Base-by-base conservation (phyloP, 163 green algal genomes). In the Prototheca cutis region DNA sequence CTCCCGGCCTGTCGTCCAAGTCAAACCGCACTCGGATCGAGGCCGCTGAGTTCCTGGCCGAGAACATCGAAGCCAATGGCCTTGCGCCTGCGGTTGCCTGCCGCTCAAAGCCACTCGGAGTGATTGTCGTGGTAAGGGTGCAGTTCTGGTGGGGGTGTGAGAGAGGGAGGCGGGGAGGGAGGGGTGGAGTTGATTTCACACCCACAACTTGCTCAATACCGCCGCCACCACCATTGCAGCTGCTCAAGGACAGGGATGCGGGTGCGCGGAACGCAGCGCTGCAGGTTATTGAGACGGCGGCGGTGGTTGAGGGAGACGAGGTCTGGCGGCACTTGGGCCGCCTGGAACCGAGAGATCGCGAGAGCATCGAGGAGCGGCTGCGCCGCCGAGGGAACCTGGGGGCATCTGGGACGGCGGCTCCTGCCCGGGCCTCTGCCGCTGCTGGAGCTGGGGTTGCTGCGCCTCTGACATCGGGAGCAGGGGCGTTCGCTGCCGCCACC, bases 331-430 rank as follows among this genome's bases (percentile, higher is more conserved):
- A 75, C 28, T 45, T 97, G 25, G 87, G 79, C 64, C 83, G 59
- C 76, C 89, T 74, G 88, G 27, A n/a, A n/a, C n/a, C n/a, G n/a
- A n/a, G n/a, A n/a, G n/a, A n/a, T n/a, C n/a, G n/a, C n/a, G n/a
- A n/a, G n/a, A n/a, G n/a, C n/a, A n/a, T 98, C 4, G 84, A 94
- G 59, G 90, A 97, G 64, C 88, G 92, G 21, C 80, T 29, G 53
- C 25, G 27, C 32, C n/a, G 40, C 61, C 40, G 71, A 52, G 40
- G 23, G 45, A 13, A 45, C 29, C 19, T 49, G 54, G 18, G 58
- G 39, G 48, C 29, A 40, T 31, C 19, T 29, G 36, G n/a, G 31
- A n/a, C 23, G 40, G 3, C n/a, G n/a, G n/a, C n/a, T n/a, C n/a
- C n/a, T n/a, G n/a, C n/a, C n/a, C n/a, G n/a, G n/a, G n/a, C n/a